phyloP scores from a whole-genome alignment of 2,329 filamentous ascomycete genomes.

The Coniochaeta ligniaria region DNA sequence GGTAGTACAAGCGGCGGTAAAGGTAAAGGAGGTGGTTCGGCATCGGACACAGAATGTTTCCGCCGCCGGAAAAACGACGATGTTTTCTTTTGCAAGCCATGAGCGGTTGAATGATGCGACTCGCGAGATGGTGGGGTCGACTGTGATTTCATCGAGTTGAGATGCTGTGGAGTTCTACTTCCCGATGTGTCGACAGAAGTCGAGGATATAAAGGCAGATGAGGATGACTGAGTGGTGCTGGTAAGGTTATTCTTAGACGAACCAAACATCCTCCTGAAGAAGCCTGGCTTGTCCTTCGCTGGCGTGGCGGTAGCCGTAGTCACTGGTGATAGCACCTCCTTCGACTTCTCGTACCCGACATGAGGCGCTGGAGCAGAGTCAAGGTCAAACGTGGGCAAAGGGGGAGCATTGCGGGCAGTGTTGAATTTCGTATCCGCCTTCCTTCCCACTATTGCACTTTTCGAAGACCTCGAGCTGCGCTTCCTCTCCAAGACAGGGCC shows the following conservation, averaged over 20 bases:
- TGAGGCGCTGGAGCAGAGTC: constrained; percentile 52
- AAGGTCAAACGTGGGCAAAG: constrained; percentile 25
- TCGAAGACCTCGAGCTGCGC: constrained; percentile 51
- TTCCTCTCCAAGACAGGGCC: constrained; percentile 37
- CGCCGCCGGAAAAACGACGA: constrained; percentile 90
- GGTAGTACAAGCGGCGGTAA: constrained; percentile 17
- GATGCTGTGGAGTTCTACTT: constrained; percentile 32
- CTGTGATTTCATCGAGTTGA: constrained; percentile 36
- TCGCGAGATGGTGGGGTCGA: constrained; percentile 45
- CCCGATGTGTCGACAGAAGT: constrained; percentile 28
- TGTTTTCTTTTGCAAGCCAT: constrained; percentile 73
- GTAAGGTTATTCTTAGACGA: constrained; percentile 51
- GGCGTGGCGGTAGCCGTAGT: constrained; percentile 28
- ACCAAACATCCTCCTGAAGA: constrained; percentile 90
- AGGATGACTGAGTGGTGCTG: constrained; percentile 11
- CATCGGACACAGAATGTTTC: constrained; percentile 80
- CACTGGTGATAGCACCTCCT: constrained; percentile 26
- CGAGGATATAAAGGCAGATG: constrained; percentile 24
- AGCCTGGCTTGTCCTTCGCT: constrained; percentile 67
- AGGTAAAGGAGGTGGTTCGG: constrained; percentile 34
- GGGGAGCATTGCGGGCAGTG: constrained; percentile 17
- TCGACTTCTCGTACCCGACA: constrained; percentile 52
- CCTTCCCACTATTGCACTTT: constrained; percentile 33
- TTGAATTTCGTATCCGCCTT: constrained; percentile 20
- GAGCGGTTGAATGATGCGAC: constrained; percentile 37